Conservation (phyloP, 257 asterid genomes). For the Galeopsis tetrahit region DNA sequence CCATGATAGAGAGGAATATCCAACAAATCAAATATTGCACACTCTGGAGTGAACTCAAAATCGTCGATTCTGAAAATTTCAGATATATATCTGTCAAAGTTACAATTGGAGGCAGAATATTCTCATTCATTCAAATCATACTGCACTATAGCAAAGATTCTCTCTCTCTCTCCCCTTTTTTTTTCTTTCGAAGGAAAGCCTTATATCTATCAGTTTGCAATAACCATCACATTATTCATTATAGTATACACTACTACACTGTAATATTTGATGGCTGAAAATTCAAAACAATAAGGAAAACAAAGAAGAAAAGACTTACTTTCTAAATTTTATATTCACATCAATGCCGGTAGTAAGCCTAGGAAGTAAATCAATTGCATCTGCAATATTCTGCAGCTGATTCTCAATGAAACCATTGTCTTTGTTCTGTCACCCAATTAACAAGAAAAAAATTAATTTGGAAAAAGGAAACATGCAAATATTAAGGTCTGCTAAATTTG, state of each 20-base stretch:
- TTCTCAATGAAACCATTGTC: constrained; percentile 79
- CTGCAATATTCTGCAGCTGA: constrained; percentile 88
- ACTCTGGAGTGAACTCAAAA: constrained; percentile 95
- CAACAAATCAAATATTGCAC: constrained; percentile 94
- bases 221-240: constrained; percentile 18
- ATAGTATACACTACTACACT: neutral
- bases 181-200: neutral
- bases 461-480: constrained; percentile 31
- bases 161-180: neutral
- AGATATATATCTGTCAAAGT: constrained; percentile 31
- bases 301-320: constrained; percentile 46
- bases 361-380: constrained; percentile 96
- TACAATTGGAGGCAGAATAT: constrained; percentile 12
- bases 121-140: constrained; percentile 13
- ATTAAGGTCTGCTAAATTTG: constrained; percentile 18
- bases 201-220: constrained; percentile 2
- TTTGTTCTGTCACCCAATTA: constrained; percentile 61
- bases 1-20: constrained; percentile 99
- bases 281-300: constrained; percentile 22
- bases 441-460: constrained; percentile 35
- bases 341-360: constrained; percentile 97
- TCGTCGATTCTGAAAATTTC: constrained; percentile 74
- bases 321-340: constrained; percentile 82
- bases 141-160: constrained; percentile 9
- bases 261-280: constrained; percentile 13